These are phyloP conservation scores for Prunus davidiana DNA, from an alignment of 306 rosid species.

Conservation along the genomic window DNA sequence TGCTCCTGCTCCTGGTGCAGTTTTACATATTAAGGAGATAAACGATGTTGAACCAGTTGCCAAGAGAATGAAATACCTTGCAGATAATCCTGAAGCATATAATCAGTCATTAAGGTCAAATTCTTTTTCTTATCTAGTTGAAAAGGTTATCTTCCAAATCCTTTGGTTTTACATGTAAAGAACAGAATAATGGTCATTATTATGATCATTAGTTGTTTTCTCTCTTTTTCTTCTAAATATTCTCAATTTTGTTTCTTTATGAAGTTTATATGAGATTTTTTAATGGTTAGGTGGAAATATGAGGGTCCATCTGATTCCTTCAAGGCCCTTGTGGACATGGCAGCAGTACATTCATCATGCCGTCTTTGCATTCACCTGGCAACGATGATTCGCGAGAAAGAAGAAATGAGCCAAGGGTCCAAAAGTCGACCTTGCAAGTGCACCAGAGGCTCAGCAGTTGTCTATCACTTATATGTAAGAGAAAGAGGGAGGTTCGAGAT, in stretches of 20 bases:
- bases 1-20: constrained; percentile 68
- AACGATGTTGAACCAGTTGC: constrained; percentile 68
- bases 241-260: neutral
- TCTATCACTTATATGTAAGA: constrained; percentile 73
- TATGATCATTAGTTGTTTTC: neutral
- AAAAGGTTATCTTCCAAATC: neutral
- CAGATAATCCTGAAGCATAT: constrained; percentile 76
- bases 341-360: constrained; percentile 97
- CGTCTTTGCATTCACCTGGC: constrained; percentile 99
- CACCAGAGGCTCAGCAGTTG: constrained; percentile 65
- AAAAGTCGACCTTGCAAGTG: constrained; percentile 90
- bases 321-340: constrained; percentile 99
- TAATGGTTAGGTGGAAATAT: constrained; percentile 78
- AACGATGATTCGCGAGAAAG: constrained; percentile 60
- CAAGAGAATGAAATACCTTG: constrained; percentile 65
- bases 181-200: neutral
- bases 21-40: constrained; percentile 71
- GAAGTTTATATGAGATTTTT: constrained; percentile 22
- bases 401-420: constrained; percentile 58
- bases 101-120: constrained; percentile 73
- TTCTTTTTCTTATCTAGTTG: neutral
- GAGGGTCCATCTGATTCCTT: constrained; percentile 96
- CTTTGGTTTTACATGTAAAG: neutral
- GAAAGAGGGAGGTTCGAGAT: constrained; percentile 86
- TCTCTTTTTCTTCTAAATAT: neutral